phyloP scores from a whole-genome alignment of 164 flowering plant genomes.

The Litsea cubeba region DNA sequence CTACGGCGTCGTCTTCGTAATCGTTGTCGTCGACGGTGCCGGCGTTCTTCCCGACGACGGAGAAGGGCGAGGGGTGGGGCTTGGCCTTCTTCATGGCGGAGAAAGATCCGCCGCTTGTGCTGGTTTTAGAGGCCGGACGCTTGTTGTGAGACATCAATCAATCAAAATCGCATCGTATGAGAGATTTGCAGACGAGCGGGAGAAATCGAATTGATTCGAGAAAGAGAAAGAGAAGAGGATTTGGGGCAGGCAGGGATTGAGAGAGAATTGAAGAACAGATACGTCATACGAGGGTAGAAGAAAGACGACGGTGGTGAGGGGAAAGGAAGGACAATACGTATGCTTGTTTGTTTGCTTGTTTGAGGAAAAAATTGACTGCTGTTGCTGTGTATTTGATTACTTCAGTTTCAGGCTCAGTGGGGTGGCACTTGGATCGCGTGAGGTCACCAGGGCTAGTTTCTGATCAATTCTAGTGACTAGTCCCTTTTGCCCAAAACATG shows the following conservation, averaged over 20 bases:
- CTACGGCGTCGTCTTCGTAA: slow-evolving; percentile 16
- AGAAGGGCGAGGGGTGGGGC: slow-evolving; percentile 41
- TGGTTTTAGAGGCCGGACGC: slow-evolving; percentile 21
- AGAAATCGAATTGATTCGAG: neutral
- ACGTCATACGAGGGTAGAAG: neutral
- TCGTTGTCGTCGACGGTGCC: slow-evolving; percentile 15
- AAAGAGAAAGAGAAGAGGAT: neutral
- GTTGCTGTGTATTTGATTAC: neutral
- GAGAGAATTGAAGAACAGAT: neutral
- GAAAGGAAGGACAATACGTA: neutral
- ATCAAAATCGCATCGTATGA: slow-evolving; percentile 16
- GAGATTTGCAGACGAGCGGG: neutral
- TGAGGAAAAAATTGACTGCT: neutral
- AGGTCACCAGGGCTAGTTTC: too few relatives aligned
- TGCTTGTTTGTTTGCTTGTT: too few relatives aligned
- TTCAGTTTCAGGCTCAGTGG: too few relatives aligned
- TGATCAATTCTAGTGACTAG: too few relatives aligned
- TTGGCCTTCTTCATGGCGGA: slow-evolving; percentile 79
- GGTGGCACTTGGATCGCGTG: too few relatives aligned
- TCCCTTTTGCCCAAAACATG: too few relatives aligned
- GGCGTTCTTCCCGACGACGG: slow-evolving; percentile 41
- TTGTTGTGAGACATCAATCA: slow-evolving; percentile 39
- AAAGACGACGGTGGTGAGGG: neutral
- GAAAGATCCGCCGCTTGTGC: slow-evolving; percentile 8
- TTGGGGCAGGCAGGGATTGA: neutral